phyloP scores from a whole-genome alignment of 495 filamentous ascomycete species.

The Umbilicaria muhlenbergii region DNA sequence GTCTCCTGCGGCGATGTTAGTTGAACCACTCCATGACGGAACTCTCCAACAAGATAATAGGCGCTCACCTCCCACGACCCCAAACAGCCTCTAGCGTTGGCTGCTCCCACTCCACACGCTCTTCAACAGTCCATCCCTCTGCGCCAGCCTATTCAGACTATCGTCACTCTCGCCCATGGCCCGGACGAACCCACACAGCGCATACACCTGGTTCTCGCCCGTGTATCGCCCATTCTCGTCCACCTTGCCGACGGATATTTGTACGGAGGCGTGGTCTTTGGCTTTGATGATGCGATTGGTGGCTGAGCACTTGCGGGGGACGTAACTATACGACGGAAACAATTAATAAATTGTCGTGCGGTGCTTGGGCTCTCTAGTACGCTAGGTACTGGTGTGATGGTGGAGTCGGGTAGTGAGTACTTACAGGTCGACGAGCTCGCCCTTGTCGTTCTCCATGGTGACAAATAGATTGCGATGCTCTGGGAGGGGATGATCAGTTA shows the following conservation, averaged over 20 bases:
- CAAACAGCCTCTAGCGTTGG: constrained; percentile 41
- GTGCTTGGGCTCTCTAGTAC: constrained; percentile 3
- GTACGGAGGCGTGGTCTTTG: constrained; percentile 90
- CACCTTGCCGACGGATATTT: constrained; percentile 81
- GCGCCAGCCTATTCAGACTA: constrained; percentile 82
- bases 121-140: constrained; percentile 93
- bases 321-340: constrained; percentile 48
- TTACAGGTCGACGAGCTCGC: constrained; percentile 97
- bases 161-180: constrained; percentile 97
- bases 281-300: constrained; percentile 98
- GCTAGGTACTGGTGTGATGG: constrained; percentile 6
- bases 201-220: constrained; percentile 93
- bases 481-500: no score
- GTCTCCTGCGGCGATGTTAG: background rate
- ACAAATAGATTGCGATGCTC: no score
- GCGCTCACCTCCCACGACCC: background rate
- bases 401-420: constrained; percentile 17
- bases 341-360: constrained; percentile 13
- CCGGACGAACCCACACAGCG: constrained; percentile 93
- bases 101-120: constrained; percentile 71
- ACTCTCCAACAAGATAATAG: background rate
- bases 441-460: constrained; percentile 93
- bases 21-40: background rate
- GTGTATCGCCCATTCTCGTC: constrained; percentile 95
- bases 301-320: constrained; percentile 94